These are phyloP conservation scores for Spirogloea muscicola DNA, from an alignment of 139 green algal genomes.

Conservation along the genomic window DNA sequence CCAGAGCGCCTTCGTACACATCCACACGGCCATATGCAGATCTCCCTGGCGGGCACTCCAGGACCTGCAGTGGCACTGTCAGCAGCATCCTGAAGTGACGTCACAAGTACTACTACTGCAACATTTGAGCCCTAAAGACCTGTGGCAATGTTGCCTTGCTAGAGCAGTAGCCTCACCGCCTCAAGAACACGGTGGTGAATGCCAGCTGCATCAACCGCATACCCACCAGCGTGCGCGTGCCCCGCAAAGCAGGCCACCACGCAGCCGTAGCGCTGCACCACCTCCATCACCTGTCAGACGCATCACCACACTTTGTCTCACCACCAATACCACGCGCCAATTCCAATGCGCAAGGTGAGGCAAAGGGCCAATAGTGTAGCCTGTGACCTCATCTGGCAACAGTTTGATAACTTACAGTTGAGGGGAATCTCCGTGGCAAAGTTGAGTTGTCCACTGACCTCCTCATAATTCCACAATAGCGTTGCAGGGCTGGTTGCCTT, in stretches of 20 bases:
- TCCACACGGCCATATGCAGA: constrained; percentile 41
- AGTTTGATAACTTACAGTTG: background rate
- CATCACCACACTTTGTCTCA: background rate
- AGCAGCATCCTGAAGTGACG: too few species aligned
- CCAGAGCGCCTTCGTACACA: constrained; percentile 39
- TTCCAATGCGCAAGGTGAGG: background rate
- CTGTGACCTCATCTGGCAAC: background rate
- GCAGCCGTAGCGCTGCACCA: constrained; percentile 29
- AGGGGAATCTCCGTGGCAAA: background rate
- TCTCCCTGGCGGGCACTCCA: constrained; percentile 41
- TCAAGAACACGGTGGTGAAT: constrained; percentile 49
- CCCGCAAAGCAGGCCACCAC: constrained; percentile 42
- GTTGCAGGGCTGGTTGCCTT: background rate
- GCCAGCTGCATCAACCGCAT: constrained; percentile 5
- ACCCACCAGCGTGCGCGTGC: constrained; percentile 40
- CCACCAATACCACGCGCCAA: background rate
- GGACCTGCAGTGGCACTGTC: constrained; percentile 14
- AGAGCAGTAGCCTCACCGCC: constrained; percentile 13
- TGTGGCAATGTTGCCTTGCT: background rate
- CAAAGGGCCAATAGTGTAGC: background rate
- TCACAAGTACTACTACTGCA: constrained; percentile 3
- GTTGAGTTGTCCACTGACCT: constrained; percentile 13
- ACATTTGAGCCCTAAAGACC: background rate
- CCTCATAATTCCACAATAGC: constrained; percentile 47
- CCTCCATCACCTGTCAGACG: constrained; percentile 18